Conservation (phyloP, 179 eudicot genomes). For the Drosera spatulata region DNA sequence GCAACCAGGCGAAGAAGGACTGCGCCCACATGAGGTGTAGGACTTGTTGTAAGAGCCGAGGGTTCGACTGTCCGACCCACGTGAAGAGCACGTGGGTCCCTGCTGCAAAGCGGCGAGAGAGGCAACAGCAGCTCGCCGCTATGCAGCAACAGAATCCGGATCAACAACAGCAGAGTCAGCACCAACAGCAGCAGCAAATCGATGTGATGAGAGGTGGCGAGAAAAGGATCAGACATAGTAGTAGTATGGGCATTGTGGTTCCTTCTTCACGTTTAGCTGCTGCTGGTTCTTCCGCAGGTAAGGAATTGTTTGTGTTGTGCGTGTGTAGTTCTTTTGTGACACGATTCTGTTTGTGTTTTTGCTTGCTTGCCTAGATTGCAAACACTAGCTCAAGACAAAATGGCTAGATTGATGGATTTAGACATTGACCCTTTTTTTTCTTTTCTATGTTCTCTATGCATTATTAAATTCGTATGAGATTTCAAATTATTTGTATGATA, state of each 20-base stretch:
- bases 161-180: constrained; percentile 4
- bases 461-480: no score
- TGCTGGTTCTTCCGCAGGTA: constrained; percentile 6
- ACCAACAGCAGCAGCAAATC: constrained; percentile 7
- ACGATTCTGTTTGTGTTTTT: no score
- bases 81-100: constrained; percentile 3
- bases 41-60: no score
- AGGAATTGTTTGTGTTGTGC: neutral
- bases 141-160: constrained; percentile 2
- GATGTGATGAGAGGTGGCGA: constrained; percentile 10
- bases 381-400: neutral
- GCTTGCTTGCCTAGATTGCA: no score
- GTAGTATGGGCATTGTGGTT: constrained; percentile 1
- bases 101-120: constrained; percentile 52
- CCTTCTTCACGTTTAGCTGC: neutral
- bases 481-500: no score
- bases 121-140: constrained; percentile 19
- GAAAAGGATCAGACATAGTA: constrained; percentile 17
- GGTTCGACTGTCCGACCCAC: no score
- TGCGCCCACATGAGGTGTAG: no score
- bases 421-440: neutral
- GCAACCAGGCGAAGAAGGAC: no score
- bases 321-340: neutral
- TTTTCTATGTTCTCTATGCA: no score
- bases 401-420: neutral